Evolutionary conservation across 306 rosid genomes (phyloP).

Genomic region (Lablab purpureus): DNA sequence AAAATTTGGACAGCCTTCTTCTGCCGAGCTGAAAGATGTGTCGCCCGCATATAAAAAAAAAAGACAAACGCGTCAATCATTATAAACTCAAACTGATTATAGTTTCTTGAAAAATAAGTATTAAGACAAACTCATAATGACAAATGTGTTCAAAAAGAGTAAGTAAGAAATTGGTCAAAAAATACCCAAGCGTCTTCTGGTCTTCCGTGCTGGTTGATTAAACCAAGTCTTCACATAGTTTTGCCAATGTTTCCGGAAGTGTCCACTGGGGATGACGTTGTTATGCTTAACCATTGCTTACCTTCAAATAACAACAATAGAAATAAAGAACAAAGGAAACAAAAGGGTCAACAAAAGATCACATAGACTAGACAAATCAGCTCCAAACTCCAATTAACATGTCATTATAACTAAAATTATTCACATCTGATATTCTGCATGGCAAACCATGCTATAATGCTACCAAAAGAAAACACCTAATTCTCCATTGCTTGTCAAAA

Average conservation of each 20-base stretch:
- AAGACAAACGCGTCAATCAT: background rate
- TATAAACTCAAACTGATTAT: background rate
- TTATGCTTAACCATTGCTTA: slow-evolving; percentile 72
- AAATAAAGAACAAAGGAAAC: background rate
- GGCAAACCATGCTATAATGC: background rate
- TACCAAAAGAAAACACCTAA: background rate
- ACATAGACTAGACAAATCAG: background rate
- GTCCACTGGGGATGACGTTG: slow-evolving; percentile 66
- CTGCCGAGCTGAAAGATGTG: slow-evolving; percentile 58
- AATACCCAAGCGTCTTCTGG: slow-evolving; percentile 67
- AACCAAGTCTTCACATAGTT: slow-evolving; percentile 74
- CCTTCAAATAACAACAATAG: slow-evolving; percentile 30
- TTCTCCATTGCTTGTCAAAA: background rate
- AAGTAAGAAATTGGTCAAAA: background rate
- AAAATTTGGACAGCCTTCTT: slow-evolving; percentile 70
- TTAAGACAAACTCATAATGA: background rate
- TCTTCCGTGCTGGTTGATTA: slow-evolving; percentile 67
- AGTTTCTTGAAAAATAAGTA: background rate
- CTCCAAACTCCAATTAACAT: background rate
- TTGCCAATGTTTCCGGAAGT: slow-evolving; percentile 72
- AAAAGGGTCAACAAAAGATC: background rate
- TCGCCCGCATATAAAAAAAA: background rate
- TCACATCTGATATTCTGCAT: background rate
- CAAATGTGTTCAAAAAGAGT: background rate
- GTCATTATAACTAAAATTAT: too few species aligned